Evolutionary conservation across 2,329 filamentous ascomycete species (phyloP).

Genomic region (Hymenoscyphus repandus): DNA sequence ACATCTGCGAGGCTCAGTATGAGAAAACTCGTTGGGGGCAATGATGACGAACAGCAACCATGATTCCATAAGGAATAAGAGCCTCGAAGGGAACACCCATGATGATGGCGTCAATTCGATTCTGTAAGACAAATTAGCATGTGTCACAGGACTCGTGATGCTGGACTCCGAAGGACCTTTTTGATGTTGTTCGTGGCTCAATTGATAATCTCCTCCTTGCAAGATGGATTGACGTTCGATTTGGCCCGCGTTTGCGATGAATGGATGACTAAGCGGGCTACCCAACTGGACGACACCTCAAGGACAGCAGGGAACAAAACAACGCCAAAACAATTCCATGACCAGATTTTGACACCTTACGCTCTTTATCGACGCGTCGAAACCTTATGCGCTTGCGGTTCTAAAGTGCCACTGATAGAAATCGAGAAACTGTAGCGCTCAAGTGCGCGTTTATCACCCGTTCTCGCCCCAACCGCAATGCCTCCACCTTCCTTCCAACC

Average conservation of each 20-base stretch:
- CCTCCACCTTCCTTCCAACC: conserved; percentile 6
- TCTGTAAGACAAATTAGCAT: conserved; percentile 17
- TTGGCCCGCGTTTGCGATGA: conserved; percentile 6
- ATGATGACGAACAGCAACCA: conserved; percentile 32
- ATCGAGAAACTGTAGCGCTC: conserved; percentile 15
- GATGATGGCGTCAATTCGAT: conserved; percentile 21
- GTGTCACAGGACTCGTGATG: not conserved
- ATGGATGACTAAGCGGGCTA: conserved; percentile 14
- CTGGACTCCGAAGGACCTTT: conserved; percentile 11
- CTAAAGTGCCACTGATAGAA: conserved; percentile 19
- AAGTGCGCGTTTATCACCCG: conserved; percentile 23
- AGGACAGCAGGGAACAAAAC: conserved; percentile 11
- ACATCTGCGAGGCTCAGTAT: conserved; percentile 33
- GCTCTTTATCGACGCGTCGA: conserved; percentile 31
- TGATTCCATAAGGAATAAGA: conserved; percentile 37
- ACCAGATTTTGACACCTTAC: conserved; percentile 21
- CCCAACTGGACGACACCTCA: conserved; percentile 18
- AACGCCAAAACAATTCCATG: conserved; percentile 25
- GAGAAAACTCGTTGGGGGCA: not conserved
- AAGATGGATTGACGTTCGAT: conserved; percentile 21
- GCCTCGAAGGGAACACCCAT: conserved; percentile 40
- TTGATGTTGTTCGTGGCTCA: conserved; percentile 19
- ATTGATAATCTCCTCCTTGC: conserved; percentile 14
- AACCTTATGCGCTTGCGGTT: conserved; percentile 19
- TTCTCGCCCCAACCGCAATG: conserved; percentile 7